A percentile compares a stretch with the other conserved stretches of the same genome.
phyloP scores from a whole-genome alignment of 2,329 filamentous ascomycete species.

The Byssochlamys sp. region DNA sequence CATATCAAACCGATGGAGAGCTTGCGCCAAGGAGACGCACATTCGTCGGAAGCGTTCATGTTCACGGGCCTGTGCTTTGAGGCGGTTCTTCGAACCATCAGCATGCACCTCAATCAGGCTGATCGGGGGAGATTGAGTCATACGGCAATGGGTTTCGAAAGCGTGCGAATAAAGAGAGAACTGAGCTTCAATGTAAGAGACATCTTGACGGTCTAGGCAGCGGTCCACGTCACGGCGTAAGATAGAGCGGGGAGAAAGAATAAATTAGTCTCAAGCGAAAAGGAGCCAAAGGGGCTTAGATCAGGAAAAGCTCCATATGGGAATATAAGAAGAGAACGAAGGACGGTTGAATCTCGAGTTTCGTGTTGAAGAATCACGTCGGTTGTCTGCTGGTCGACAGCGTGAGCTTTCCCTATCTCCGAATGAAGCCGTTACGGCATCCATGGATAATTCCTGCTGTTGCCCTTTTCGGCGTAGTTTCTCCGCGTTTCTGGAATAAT shows the following conservation, averaged over 20 bases:
- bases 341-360: neutral
- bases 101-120: constrained; percentile 3
- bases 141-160: constrained; percentile 61
- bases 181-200: constrained; percentile 58
- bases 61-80: constrained; percentile 59
- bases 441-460: neutral
- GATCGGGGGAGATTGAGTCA: constrained; percentile 13
- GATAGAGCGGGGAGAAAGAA: neutral
- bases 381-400: neutral
- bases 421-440: neutral
- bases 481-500: neutral
- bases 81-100: constrained; percentile 47
- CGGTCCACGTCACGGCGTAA: neutral
- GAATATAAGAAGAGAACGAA: neutral
- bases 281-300: neutral
- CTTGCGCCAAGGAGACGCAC: constrained; percentile 55
- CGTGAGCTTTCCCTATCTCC: neutral
- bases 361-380: neutral
- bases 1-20: constrained; percentile 58
- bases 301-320: neutral
- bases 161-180: constrained; percentile 54
- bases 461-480: neutral
- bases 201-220: constrained; percentile 33
- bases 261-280: neutral
- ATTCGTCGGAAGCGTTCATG: constrained; percentile 56